Evolutionary conservation across 768 basidiomycete species (phyloP).

Genomic region (Macrocybe gigantea): DNA sequence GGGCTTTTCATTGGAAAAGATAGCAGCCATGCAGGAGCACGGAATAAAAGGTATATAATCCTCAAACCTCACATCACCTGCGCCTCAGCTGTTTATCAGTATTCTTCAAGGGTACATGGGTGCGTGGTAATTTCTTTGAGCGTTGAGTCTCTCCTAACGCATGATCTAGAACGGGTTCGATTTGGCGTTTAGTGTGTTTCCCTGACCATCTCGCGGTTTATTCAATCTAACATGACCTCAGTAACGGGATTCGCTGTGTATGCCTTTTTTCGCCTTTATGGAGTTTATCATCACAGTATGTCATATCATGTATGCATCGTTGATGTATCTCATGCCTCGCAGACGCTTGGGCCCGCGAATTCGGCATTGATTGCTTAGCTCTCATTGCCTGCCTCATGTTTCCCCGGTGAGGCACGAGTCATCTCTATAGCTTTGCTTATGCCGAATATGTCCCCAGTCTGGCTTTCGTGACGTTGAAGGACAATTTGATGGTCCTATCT

Average conservation of each 20-base stretch:
- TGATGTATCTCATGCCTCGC: not conserved
- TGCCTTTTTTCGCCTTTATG: constrained; percentile 70
- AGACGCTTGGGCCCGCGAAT: constrained; percentile 62
- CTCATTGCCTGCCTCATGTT: constrained; percentile 89
- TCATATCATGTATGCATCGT: constrained; percentile 2
- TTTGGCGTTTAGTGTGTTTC: constrained; percentile 68
- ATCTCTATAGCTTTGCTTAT: not conserved
- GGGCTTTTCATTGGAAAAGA: constrained; percentile 88
- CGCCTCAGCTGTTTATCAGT: constrained; percentile 32
- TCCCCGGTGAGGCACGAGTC: constrained; percentile 49
- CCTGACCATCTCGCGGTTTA: not conserved
- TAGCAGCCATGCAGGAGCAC: constrained; percentile 94
- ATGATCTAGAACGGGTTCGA: constrained; percentile 81
- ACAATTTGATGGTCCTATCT: constrained; percentile 76
- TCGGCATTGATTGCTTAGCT: constrained; percentile 81
- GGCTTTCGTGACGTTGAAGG: constrained; percentile 85
- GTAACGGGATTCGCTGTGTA: constrained; percentile 80
- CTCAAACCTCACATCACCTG: too few relatives aligned
- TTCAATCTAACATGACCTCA: constrained; percentile 16
- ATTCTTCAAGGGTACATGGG: constrained; percentile 84
- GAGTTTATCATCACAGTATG: constrained; percentile 63
- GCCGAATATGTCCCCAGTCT: constrained; percentile 38
- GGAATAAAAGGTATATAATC: constrained; percentile 68
- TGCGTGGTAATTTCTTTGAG: constrained; percentile 20
- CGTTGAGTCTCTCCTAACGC: constrained; percentile 3